Percentiles rank a stretch among this genome's conserved stretches.
phyloP scores from a whole-genome alignment of 1,284 basidiomycete species.

The Cerrena zonata region DNA sequence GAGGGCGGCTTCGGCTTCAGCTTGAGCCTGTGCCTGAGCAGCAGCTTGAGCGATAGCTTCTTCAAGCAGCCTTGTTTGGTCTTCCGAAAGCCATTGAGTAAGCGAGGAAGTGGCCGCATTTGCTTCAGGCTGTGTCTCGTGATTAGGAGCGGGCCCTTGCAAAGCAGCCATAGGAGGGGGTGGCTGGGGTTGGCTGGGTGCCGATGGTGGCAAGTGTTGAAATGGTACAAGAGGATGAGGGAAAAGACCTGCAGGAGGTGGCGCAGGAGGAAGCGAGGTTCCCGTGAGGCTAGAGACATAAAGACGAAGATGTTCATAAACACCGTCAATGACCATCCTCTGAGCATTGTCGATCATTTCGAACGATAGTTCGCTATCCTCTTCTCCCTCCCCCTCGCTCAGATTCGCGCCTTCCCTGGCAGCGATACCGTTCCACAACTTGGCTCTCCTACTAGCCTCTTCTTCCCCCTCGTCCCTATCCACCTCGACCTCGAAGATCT shows the following conservation, averaged over 20 bases:
- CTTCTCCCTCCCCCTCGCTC: constrained; percentile 27
- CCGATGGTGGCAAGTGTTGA: constrained; percentile 64
- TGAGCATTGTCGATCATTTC: constrained; percentile 48
- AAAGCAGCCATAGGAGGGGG: constrained; percentile 20
- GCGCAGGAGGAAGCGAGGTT: constrained; percentile 30
- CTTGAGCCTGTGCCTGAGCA: constrained; percentile 64
- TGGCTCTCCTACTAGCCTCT: constrained; percentile 47
- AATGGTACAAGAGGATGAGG: constrained; percentile 37
- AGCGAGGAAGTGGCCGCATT: constrained; percentile 5
- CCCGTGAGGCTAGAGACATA: constrained; percentile 54
- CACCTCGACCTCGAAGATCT: constrained; percentile 54
- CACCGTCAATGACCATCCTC: constrained; percentile 39
- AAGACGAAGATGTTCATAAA: constrained; percentile 54
- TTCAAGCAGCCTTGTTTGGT: constrained; percentile 61
- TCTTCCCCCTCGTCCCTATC: constrained; percentile 50
- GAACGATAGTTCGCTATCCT: constrained; percentile 61
- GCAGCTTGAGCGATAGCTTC: constrained; percentile 66
- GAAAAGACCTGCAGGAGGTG: constrained; percentile 26
- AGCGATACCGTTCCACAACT: constrained; percentile 56
- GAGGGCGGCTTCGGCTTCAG: constrained; percentile 65
- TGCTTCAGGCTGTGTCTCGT: constrained; percentile 10
- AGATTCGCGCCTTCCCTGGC: constrained; percentile 27
- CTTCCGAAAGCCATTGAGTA: constrained; percentile 59
- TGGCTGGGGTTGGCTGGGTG: constrained; percentile 49
- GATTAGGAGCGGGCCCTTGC: constrained; percentile 1